Conservation (phyloP, 2,329 filamentous ascomycete genomes). For the Stemphylium vesicarium region DNA sequence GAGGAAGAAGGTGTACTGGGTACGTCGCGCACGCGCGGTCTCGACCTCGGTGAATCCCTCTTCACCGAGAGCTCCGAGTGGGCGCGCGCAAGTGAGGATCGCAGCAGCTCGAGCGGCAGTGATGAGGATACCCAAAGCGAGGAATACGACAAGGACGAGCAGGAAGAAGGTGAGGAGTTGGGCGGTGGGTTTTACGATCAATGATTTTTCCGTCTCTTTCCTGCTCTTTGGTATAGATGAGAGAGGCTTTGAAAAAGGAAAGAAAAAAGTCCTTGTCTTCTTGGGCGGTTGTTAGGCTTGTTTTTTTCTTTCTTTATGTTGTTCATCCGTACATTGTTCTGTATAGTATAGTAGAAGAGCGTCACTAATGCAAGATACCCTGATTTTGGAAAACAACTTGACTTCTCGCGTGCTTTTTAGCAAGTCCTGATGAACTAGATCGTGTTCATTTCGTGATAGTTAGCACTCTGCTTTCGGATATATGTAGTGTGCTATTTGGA, state of each 20-base stretch:
- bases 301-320: no score
- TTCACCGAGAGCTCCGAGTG: slow-evolving; percentile 46
- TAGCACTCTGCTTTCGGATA: not conserved
- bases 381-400: not conserved
- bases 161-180: slow-evolving; percentile 44
- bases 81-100: slow-evolving; percentile 41
- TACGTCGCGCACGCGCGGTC: slow-evolving; percentile 25
- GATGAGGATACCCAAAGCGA: slow-evolving; percentile 41
- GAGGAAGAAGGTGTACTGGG: slow-evolving; percentile 16
- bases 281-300: no score
- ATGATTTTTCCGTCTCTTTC: slow-evolving; percentile 6
- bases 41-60: slow-evolving; percentile 39
- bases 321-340: not conserved
- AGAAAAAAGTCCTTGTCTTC: no score
- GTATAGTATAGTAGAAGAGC: not conserved
- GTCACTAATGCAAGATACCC: slow-evolving; percentile 14
- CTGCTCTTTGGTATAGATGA: not conserved
- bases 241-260: no score
- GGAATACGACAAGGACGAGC: slow-evolving; percentile 48
- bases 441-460: no score
- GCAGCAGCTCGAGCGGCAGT: slow-evolving; percentile 27
- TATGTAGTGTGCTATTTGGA: not conserved
- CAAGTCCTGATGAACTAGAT: no score
- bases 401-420: no score
- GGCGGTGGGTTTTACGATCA: slow-evolving; percentile 21